Base-by-base conservation (phyloP, 78 protist genomes). In the Parvularia atlantis region DNA sequence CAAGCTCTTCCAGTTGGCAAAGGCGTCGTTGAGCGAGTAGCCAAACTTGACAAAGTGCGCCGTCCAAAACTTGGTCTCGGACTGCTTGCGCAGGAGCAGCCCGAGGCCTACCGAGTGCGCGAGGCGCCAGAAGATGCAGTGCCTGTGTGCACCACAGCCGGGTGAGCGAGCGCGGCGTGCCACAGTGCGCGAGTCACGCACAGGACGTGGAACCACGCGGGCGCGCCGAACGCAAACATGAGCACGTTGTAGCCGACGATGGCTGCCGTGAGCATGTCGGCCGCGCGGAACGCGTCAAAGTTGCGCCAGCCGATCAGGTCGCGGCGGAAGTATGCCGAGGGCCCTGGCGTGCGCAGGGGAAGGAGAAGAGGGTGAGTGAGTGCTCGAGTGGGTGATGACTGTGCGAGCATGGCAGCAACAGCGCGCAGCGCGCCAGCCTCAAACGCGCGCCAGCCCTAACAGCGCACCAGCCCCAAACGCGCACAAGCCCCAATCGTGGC, bases 1-100 rank as follows among this genome's bases (percentile, higher is more conserved):
- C 24, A 83, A 72, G 58, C 60, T 71, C 60, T 83, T 83, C 88
- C 88, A 83, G 14, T 83, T 58, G 43, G 76, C 83, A 44, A 83
- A 83, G 33, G 88, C 82, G 48, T 6, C 13, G 13, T 40, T 64
- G 50, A 57, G 66, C 39, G 71, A 78, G 28, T 56, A 40, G 28
- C 74, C 74, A n/a, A 66, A 46, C 39, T 9, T 16, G 16, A 31
- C 31, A 66, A 53, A 76, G 48, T 65, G 76, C 28, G 36, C 58
- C 26, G 79, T 73, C 83, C 82, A 76, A 68, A 69, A 83, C 66
- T 76, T 69, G 39, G 9, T 37, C 30, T 37, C 16, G 30, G 70
- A 36, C 69, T 84, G 88, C 4, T 35, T 35, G 41, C 48, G 43
- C 9, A 84, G 70, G 13, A 84, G 31, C 28, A 35, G 35, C 14